Base-by-base conservation (phyloP, 441 rosid genomes). In the Brassica balearica region DNA sequence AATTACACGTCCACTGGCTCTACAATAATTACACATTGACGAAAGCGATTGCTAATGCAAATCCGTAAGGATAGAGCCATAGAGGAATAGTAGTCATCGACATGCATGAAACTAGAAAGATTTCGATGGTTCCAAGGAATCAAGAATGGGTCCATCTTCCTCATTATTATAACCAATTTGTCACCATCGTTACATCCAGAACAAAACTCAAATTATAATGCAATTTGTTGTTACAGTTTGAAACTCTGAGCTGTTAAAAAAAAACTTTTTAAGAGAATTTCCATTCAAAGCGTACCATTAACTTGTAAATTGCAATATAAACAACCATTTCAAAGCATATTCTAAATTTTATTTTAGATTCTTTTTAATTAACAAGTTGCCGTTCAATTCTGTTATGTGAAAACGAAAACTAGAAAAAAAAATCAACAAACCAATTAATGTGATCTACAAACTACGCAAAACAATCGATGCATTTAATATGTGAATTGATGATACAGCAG, bases 21-120 rank as follows among this genome's bases (percentile, higher is more conserved):
- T 25, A 20, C 32, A 76, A 19, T 43, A 5, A 61, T 32, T 36
- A 68, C 51, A 32, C 19, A 69, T 68, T 32, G 74, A 48, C 27
- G 12, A 69, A 69, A 76, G 27, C 14, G 46, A 48, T n/a, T 46
- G 62, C 3, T 1, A 64, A 38, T 55, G 23, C 71, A 46, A 55
- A 77, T 11, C 71, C 53, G n/a, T 38, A 64, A 63, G 20, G 80
- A 63, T 14, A 48, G 20, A 6, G 51, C 51, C 51, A 43, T 10
- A 43, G n/a, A 43, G 34, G 72, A 14, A 22, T 6, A 32, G 2
- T 56, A 23, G 61, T 65, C 60, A 32, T 53, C 71, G 66, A 51
- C 23, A 70, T 71, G 80, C 76, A 65, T 72, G 68, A 63, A 65
- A 66, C 69, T 72, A 72, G 69, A 78, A 72, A 65, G 32, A 78